phyloP scores from a whole-genome alignment of 2,329 filamentous ascomycete species.

The Fusarium sp. region DNA sequence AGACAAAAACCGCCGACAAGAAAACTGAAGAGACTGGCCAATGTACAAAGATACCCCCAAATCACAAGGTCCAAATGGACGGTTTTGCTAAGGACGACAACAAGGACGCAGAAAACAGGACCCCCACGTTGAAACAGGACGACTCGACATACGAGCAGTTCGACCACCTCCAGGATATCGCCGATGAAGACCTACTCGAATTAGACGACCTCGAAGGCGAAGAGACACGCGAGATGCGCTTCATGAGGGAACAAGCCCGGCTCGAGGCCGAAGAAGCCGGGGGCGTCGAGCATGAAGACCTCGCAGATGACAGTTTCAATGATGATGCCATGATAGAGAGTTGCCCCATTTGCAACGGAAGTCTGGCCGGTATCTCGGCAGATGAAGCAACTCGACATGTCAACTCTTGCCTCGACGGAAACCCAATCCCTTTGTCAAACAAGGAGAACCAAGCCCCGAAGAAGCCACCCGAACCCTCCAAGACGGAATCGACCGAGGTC shows the following conservation, averaged over 20 bases:
- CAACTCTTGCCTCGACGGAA: slow-evolving; percentile 91
- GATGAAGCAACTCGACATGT: slow-evolving; percentile 87
- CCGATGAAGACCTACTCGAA: slow-evolving; percentile 68
- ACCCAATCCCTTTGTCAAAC: slow-evolving; percentile 69
- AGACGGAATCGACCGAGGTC: slow-evolving; percentile 54
- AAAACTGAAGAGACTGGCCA: slow-evolving; percentile 21
- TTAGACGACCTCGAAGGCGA: slow-evolving; percentile 68
- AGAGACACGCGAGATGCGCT: slow-evolving; percentile 74
- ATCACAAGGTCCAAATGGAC: slow-evolving; percentile 35
- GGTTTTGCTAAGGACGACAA: slow-evolving; percentile 39
- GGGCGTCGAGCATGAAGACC: slow-evolving; percentile 52
- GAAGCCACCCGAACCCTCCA: slow-evolving; percentile 29
- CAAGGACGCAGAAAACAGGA: slow-evolving; percentile 29
- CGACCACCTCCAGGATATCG: slow-evolving; percentile 50
- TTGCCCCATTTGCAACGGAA: slow-evolving; percentile 84
- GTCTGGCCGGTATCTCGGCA: slow-evolving; percentile 68
- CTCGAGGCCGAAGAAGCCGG: slow-evolving; percentile 70
- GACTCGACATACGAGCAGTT: slow-evolving; percentile 51
- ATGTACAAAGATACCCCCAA: slow-evolving; percentile 42
- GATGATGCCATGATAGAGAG: slow-evolving; percentile 50
- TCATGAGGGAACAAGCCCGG: slow-evolving; percentile 81
- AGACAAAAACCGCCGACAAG: neutral
- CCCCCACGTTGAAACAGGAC: slow-evolving; percentile 45
- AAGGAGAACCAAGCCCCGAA: slow-evolving; percentile 27
- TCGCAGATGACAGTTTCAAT: slow-evolving; percentile 49